phyloP scores from a whole-genome alignment of 179 eudicot genomes.

The Silene vulgaris region DNA sequence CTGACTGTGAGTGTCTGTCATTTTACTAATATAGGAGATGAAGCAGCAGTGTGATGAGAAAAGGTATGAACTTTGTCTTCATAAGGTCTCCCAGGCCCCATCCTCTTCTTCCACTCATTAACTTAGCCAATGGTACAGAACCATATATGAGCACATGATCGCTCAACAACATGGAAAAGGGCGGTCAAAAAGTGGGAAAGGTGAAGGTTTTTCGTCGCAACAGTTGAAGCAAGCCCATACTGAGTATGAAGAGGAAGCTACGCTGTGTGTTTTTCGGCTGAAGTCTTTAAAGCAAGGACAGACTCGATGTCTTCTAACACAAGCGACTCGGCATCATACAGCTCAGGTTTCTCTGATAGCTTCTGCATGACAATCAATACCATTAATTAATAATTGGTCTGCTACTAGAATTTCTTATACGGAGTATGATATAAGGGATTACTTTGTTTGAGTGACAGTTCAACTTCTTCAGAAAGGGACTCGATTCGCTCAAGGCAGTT shows the following conservation, averaged over 20 bases:
- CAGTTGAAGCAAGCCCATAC: constrained; percentile 67
- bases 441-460: constrained; percentile 47
- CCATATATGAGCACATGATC: constrained; percentile 70
- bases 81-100: background rate
- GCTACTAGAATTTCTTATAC: background rate
- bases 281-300: constrained; percentile 97
- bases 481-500: constrained; percentile 71
- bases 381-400: background rate
- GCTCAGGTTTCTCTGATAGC: constrained; percentile 59
- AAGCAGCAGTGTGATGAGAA: constrained; percentile 91
- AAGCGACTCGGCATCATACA: constrained; percentile 97
- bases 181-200: constrained; percentile 67
- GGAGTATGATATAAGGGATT: background rate
- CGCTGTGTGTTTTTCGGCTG: constrained; percentile 78
- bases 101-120: constrained; percentile 1
- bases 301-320: constrained; percentile 82
- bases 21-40: constrained; percentile 69
- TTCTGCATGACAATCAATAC: constrained; percentile 7
- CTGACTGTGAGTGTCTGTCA: constrained; percentile 18
- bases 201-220: constrained; percentile 58
- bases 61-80: constrained; percentile 43
- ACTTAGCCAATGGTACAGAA: constrained; percentile 42
- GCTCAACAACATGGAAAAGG: constrained; percentile 75
- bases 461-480: constrained; percentile 85
- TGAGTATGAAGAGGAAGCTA: constrained; percentile 88